Percentiles rank a stretch among this genome's conserved stretches.
Conservation (phyloP, 2,329 filamentous ascomycete species). For the Sporothrix dimorphospora region DNA sequence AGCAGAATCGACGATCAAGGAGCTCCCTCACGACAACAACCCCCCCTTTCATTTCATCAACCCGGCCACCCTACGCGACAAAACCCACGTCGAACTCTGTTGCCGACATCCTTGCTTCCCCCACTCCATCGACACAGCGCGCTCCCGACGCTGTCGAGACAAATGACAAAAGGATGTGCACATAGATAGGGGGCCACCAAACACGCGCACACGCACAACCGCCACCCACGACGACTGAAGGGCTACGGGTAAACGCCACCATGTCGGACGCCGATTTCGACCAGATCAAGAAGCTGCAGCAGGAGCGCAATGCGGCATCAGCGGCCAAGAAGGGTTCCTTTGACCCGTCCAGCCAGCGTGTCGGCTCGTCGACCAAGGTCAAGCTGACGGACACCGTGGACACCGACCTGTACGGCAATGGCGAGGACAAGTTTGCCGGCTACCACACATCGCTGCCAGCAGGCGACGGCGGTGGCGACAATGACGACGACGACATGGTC, state of each 20-base stretch:
- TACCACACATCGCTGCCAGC: conserved; percentile 90
- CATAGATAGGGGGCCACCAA: background rate
- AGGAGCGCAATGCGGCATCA: conserved; percentile 84
- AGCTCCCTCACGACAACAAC: conserved; percentile 2
- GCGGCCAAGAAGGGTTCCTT: conserved; percentile 75
- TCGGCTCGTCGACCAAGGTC: conserved; percentile 83
- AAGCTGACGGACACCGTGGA: conserved; percentile 90
- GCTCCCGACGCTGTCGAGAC: conserved; percentile 25
- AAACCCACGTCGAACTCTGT: background rate
- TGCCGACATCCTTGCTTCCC: background rate
- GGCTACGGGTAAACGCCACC: conserved; percentile 38
- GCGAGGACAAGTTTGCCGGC: conserved; percentile 79
- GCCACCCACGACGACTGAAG: background rate
- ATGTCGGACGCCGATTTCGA: conserved; percentile 86
- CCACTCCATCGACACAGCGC: conserved; percentile 20
- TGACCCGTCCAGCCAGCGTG: conserved; percentile 78
- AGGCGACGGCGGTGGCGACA: conserved; percentile 59
- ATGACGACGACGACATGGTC: conserved; percentile 70
- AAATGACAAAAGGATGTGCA: conserved; percentile 28
- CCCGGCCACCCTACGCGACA: background rate
- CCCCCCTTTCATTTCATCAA: background rate
- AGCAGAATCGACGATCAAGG: conserved; percentile 8
- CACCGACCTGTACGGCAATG: conserved; percentile 78
- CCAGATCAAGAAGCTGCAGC: conserved; percentile 82
- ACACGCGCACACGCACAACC: background rate